Conservation (phyloP, 305 asterid genomes). For the Ajuga reptans region DNA sequence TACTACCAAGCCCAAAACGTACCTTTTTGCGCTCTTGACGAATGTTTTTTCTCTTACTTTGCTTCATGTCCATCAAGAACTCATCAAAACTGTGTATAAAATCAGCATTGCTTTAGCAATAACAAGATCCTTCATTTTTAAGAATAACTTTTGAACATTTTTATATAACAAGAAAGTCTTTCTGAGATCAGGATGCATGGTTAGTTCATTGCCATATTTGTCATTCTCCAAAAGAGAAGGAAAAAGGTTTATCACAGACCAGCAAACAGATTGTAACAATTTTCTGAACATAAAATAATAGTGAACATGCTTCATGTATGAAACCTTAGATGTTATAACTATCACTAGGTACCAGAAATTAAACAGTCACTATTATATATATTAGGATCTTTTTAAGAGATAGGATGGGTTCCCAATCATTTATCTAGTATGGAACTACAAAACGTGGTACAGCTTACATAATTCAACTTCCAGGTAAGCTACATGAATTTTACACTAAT, state of each 20-base stretch:
- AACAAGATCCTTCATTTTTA: slow-evolving; percentile 11
- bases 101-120: slow-evolving; percentile 19
- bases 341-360: not conserved
- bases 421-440: not conserved
- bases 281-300: not conserved
- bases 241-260: not conserved
- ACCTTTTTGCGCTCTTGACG: slow-evolving; percentile 99
- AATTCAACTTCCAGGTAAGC: not conserved
- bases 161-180: not conserved
- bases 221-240: not conserved
- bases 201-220: not conserved
- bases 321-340: not conserved
- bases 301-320: not conserved
- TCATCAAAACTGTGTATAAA: slow-evolving; percentile 70
- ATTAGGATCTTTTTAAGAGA: not conserved
- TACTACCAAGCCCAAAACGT: slow-evolving; percentile 18
- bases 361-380: not conserved
- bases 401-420: not conserved
- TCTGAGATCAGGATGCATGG: not conserved
- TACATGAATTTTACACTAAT: not conserved
- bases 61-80: slow-evolving; percentile 97
- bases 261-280: not conserved
- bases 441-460: not conserved
- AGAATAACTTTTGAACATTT: not conserved
- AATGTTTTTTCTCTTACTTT: slow-evolving; percentile 83